These are phyloP conservation scores for Spergularia azorica DNA, from an alignment of 179 eudicot genomes.

Conservation along the genomic window DNA sequence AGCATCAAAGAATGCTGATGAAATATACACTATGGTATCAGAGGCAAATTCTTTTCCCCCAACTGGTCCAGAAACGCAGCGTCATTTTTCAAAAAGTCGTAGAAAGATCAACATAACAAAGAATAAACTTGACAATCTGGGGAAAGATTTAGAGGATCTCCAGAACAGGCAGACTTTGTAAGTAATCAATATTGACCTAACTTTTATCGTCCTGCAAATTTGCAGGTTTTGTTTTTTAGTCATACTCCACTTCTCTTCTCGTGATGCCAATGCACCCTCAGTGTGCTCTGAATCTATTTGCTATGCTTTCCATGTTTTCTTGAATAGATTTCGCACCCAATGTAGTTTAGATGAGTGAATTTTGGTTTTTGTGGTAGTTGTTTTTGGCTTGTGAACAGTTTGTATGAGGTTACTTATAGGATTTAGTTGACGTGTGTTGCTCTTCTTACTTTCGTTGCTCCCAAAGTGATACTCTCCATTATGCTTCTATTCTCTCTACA, in stretches of 20 bases:
- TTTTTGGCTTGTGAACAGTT: background rate
- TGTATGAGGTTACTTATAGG: background rate
- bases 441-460: background rate
- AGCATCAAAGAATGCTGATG: conserved; percentile 49
- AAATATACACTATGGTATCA: conserved; percentile 40
- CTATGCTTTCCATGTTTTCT: background rate
- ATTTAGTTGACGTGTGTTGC: background rate
- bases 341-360: background rate
- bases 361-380: background rate
- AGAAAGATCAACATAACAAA: conserved; percentile 48
- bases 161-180: conserved; percentile 43
- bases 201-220: background rate
- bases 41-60: conserved; percentile 44
- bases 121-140: conserved; percentile 45
- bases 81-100: conserved; percentile 52
- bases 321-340: background rate
- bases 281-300: background rate
- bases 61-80: conserved; percentile 51
- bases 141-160: conserved; percentile 38
- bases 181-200: conserved; percentile 18
- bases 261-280: background rate
- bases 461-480: background rate
- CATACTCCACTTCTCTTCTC: background rate
- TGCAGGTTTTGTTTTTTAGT: background rate
- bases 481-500: background rate